phyloP scores from a whole-genome alignment of 305 asterid species.

The Vinca major region DNA sequence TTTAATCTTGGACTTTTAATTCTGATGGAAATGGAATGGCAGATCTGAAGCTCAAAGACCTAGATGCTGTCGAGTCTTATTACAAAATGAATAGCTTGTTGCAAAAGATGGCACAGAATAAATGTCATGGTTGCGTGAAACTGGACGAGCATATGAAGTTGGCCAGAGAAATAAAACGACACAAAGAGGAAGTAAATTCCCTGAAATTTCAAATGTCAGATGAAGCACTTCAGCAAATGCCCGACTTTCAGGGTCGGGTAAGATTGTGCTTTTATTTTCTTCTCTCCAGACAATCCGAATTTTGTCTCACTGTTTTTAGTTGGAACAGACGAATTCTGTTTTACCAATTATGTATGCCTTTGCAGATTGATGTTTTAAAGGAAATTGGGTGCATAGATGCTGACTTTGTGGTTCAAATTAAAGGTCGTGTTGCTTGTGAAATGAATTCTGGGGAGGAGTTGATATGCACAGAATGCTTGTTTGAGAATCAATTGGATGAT shows the following conservation, averaged over 20 bases:
- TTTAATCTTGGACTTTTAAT: conserved; percentile 5
- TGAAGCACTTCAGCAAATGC: conserved; percentile 98
- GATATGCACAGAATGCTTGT: conserved; percentile 92
- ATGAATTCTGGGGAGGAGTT: conserved; percentile 99
- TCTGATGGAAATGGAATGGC: conserved; percentile 25
- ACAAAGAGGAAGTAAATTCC: conserved; percentile 63
- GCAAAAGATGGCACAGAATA: conserved; percentile 82
- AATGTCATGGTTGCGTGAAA: conserved; percentile 87
- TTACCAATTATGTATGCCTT: conserved; percentile 20
- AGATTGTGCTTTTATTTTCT: conserved; percentile 3
- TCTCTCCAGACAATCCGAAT: not conserved
- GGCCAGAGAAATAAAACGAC: conserved; percentile 58
- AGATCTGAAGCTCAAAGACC: conserved; percentile 85
- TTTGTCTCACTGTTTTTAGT: not conserved
- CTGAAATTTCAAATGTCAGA: conserved; percentile 89
- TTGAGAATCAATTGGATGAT: conserved; percentile 89
- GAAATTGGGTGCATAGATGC: conserved; percentile 83
- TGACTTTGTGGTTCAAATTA: conserved; percentile 92
- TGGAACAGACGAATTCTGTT: conserved; percentile 11
- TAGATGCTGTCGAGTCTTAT: conserved; percentile 54
- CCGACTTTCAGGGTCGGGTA: conserved; percentile 99
- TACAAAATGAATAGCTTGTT: conserved; percentile 54
- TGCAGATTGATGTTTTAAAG: conserved; percentile 92
- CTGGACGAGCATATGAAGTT: conserved; percentile 69
- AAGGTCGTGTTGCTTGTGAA: conserved; percentile 99